Conservation (phyloP, 2,329 filamentous ascomycete species). For the Pyrenochaeta sp. region DNA sequence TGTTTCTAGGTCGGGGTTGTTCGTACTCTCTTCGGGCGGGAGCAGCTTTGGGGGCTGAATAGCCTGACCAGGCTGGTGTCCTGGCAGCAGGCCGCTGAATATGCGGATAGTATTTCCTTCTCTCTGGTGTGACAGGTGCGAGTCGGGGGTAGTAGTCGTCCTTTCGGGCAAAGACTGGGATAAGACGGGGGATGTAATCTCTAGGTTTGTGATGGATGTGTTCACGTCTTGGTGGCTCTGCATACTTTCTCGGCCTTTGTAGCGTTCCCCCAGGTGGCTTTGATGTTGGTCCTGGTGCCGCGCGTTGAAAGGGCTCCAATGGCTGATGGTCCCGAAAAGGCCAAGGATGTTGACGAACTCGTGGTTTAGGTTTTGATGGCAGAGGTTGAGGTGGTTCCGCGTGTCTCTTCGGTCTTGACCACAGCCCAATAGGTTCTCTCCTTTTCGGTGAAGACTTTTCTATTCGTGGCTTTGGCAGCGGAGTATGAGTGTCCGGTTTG, state of each 20-base stretch:
- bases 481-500: constrained; percentile 22
- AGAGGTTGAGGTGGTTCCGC: constrained; percentile 3
- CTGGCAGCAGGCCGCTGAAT: constrained; percentile 6
- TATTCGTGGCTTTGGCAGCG: constrained; percentile 13
- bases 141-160: constrained; percentile 28
- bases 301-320: constrained; percentile 26
- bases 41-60: neutral
- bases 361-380: neutral
- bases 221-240: constrained; percentile 14
- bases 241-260: constrained; percentile 34
- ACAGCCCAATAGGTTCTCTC: constrained; percentile 15
- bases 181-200: constrained; percentile 10
- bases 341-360: constrained; percentile 7
- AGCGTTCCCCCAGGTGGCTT: constrained; percentile 35
- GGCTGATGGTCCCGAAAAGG: constrained; percentile 6
- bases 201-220: constrained; percentile 4
- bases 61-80: neutral
- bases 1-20: constrained; percentile 5
- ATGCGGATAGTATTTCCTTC: constrained; percentile 12
- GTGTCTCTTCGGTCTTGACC: constrained; percentile 17
- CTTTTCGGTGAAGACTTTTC: constrained; percentile 13
- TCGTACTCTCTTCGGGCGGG: constrained; percentile 4
- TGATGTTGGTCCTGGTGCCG: constrained; percentile 27
- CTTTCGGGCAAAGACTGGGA: constrained; percentile 20
- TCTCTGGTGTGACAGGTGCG: constrained; percentile 10